Base-by-base conservation (phyloP, 2,329 filamentous ascomycete species). In the Xylariaceae sp. region DNA sequence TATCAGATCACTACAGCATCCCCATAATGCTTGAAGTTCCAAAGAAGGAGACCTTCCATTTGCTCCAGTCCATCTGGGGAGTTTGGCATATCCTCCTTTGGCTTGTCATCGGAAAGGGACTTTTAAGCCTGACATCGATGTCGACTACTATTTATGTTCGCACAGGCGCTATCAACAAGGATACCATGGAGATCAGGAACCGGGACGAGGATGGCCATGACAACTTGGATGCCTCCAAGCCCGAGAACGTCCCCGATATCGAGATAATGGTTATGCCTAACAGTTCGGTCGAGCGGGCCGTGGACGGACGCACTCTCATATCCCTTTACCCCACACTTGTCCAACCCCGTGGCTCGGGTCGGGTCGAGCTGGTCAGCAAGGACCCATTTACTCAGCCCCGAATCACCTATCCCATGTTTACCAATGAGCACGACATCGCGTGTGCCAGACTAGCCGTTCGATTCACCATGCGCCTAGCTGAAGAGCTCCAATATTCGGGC, bases 11-110 rank as follows among this genome's bases (percentile, higher is more conserved):
- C 32, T 41, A 43, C n/a, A 42, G 46, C 9, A 35, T 56, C 15
- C 42, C 48, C 5, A 35, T 58, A 13, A 42, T 49, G 35, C 35
- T 51, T 4, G 45, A 58, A 27, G 31, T 56, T 5, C 49, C 50
- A 2, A 33, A 29, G 10, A 35, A 39, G 8, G 49, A 56, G 23
- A 54, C 53, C 0, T 34, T 51, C 3, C 41, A 33, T 8, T 15
- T 56, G 8, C 25, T 47, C 7, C 42, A 39, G n/a, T 37, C 45
- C 1, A 28, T 53, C 1, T 36, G 38, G 3, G 44, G 43, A 3
- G 17, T 58, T 3, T 57, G 53, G 49, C 37, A 49, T 12, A 22
- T 58, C 2, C 18, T 59, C 3, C 36, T 58, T 23, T 55, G 51
- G 34, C 3, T 57, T 2, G 11, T 57, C 13, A 33, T 48, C 7